phyloP scores from a whole-genome alignment of 2,329 filamentous ascomycete genomes.

The Botrytis pseudocinerea region DNA sequence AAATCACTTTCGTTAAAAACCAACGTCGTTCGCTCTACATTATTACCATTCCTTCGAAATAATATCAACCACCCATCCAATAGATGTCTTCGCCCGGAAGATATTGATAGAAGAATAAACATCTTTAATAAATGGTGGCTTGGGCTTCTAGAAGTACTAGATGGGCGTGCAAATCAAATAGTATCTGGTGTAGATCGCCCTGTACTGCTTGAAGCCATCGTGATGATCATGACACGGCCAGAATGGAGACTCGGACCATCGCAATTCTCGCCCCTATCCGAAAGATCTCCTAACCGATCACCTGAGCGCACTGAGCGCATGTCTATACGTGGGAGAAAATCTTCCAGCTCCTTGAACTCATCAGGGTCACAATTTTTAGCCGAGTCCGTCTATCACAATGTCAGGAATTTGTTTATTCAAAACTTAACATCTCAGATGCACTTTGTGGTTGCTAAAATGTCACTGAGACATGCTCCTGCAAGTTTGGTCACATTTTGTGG shows the following conservation, averaged over 20 bases:
- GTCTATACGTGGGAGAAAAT: constrained; percentile 35
- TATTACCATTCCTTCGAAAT: constrained; percentile 65
- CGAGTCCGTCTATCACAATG: constrained; percentile 71
- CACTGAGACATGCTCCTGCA: constrained; percentile 55
- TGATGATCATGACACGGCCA: constrained; percentile 68
- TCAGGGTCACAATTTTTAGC: constrained; percentile 64
- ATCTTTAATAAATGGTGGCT: constrained; percentile 78
- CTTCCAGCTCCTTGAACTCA: constrained; percentile 57
- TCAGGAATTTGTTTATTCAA: constrained; percentile 68
- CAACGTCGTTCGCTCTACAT: constrained; percentile 63
- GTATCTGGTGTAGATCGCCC: constrained; percentile 70
- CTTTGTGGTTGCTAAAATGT: constrained; percentile 74
- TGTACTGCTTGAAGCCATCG: constrained; percentile 66
- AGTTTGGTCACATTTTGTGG: constrained; percentile 69
- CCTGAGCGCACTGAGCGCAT: constrained; percentile 33
- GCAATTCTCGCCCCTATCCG: constrained; percentile 53
- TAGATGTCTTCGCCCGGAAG: constrained; percentile 61
- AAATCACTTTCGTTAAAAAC: constrained; percentile 69
- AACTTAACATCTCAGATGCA: constrained; percentile 69
- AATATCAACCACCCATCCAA: constrained; percentile 61
- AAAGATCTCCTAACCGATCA: constrained; percentile 43
- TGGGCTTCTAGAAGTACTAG: constrained; percentile 66
- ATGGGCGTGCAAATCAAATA: constrained; percentile 66
- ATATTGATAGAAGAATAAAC: constrained; percentile 65
- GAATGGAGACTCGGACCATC: constrained; percentile 67